Conservation (phyloP, 2,329 filamentous ascomycete genomes). For the Lachnellula arida region DNA sequence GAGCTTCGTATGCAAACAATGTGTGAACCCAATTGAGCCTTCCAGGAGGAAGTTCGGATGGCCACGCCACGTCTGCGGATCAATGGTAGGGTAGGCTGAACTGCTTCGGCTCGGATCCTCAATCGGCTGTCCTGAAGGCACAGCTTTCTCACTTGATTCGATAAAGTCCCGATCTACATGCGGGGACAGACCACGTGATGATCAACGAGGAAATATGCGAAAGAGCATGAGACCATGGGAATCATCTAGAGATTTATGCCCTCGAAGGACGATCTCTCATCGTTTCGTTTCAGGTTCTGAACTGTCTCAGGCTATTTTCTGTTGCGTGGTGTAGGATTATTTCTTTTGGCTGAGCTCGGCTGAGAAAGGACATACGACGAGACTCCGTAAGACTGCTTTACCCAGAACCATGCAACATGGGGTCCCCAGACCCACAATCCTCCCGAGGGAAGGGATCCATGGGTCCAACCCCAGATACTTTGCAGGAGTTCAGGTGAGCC, state of each 20-base stretch:
- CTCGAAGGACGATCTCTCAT: not conserved
- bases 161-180: not conserved
- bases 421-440: not conserved
- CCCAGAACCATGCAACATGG: not conserved
- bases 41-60: no score
- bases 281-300: not conserved
- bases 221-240: not conserved
- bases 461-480: not conserved
- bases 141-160: not conserved
- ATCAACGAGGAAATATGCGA: not conserved
- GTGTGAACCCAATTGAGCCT: no score
- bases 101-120: not conserved
- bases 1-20: no score
- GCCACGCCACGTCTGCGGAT: no score
- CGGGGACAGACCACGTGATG: not conserved
- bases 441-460: not conserved
- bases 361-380: not conserved
- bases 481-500: not conserved
- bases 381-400: not conserved
- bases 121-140: not conserved
- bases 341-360: not conserved
- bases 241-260: not conserved
- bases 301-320: not conserved
- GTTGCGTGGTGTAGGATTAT: not conserved
- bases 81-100: not conserved